Percentiles rank a stretch among this genome's conserved stretches.
These are phyloP conservation scores for Dillenia turbinata DNA, from an alignment of 164 flowering plant genomes.

Conservation along the genomic window DNA sequence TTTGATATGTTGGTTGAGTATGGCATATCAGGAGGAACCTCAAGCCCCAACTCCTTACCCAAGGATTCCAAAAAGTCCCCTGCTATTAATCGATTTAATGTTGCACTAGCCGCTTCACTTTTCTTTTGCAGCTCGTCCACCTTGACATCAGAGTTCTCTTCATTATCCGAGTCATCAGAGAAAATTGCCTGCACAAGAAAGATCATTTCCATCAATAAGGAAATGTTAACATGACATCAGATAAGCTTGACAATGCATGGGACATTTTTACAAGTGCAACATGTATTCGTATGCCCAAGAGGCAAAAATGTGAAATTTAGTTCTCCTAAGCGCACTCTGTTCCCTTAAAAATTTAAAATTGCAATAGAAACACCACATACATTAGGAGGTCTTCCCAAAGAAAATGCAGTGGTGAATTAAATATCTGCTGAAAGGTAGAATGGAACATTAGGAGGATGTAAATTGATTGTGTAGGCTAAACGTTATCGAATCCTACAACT, in stretches of 20 bases:
- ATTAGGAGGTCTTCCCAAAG: too few relatives aligned
- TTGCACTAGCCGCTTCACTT: constrained; percentile 61
- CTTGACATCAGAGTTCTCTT: constrained; percentile 30
- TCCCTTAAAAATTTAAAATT: too few relatives aligned
- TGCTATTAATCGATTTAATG: constrained; percentile 81
- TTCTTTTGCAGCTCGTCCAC: constrained; percentile 49
- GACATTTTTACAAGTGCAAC: not conserved
- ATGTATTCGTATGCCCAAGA: not conserved
- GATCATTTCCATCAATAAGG: not conserved
- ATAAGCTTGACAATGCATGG: not conserved
- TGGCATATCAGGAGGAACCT: constrained; percentile 73
- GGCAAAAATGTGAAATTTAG: too few relatives aligned
- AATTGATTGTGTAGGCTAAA: too few relatives aligned
- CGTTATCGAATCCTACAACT: too few relatives aligned
- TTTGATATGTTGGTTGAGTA: constrained; percentile 23
- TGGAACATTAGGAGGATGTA: too few relatives aligned
- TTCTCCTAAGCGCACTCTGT: too few relatives aligned
- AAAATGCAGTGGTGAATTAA: too few relatives aligned
- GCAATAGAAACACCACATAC: too few relatives aligned
- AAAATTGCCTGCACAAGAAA: constrained; percentile 73
- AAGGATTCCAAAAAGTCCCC: constrained; percentile 95
- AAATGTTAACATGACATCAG: not conserved
- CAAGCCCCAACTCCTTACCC: constrained; percentile 91
- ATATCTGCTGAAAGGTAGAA: too few relatives aligned
- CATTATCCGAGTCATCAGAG: constrained; percentile 96